phyloP scores from a whole-genome alignment of 371 early-diverging fungal genomes.

The Apophysomyces sp. region DNA sequence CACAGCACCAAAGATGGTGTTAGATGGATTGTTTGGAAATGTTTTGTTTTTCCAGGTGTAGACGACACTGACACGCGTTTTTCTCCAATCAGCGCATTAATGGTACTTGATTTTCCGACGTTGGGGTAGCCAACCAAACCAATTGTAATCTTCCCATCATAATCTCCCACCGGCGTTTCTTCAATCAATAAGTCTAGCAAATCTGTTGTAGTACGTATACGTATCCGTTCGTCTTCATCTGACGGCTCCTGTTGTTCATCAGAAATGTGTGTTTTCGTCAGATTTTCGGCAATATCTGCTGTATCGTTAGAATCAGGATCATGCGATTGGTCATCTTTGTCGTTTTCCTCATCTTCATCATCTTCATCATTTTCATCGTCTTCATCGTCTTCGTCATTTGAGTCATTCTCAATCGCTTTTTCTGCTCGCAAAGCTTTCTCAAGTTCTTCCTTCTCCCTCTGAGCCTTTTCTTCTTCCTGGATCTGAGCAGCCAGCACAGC shows the following conservation, averaged over 20 bases:
- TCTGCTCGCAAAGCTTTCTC: conserved; percentile 30
- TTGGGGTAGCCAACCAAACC: conserved; percentile 99
- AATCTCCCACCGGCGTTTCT: conserved; percentile 27
- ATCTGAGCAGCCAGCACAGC: conserved; percentile 65
- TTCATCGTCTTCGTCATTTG: not conserved
- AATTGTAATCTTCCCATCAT: conserved; percentile 69
- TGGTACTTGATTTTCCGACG: conserved; percentile 99
- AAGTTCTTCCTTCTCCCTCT: conserved; percentile 31
- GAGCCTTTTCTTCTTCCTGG: conserved; percentile 53
- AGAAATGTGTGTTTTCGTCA: not conserved
- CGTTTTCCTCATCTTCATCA: conserved; percentile 36
- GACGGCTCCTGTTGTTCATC: not conserved
- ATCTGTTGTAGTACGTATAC: conserved; percentile 47
- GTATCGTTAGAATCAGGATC: not conserved
- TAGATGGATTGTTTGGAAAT: conserved; percentile 95
- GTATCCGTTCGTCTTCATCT: conserved; percentile 33
- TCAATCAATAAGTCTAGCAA: conserved; percentile 44
- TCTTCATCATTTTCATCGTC: conserved; percentile 22
- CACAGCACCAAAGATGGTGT: conserved; percentile 85
- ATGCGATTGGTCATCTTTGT: conserved; percentile 23
- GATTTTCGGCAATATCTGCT: not conserved
- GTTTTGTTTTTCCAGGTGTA: conserved; percentile 99
- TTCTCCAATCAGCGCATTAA: conserved; percentile 96
- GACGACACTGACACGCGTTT: conserved; percentile 96
- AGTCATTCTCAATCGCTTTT: conserved; percentile 4